These are phyloP conservation scores for Alternaria brassicae DNA, from an alignment of 2,329 filamentous ascomycete species.

Conservation along the genomic window DNA sequence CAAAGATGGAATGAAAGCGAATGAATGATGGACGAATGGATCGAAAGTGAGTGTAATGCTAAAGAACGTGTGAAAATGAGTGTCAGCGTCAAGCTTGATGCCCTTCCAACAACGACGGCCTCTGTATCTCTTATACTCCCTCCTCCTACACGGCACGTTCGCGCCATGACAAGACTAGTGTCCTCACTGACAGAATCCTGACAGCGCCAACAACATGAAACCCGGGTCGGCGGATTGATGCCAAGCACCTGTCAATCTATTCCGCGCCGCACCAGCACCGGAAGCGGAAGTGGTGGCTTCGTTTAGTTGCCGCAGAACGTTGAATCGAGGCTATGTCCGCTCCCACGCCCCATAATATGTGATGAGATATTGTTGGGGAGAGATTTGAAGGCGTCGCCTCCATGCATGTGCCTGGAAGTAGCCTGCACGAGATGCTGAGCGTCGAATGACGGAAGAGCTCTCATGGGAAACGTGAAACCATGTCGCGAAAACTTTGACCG, in stretches of 20 bases:
- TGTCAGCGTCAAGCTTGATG: constrained; percentile 46
- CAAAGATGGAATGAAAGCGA: constrained; percentile 29
- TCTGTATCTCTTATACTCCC: constrained; percentile 34
- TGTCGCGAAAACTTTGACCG: constrained; percentile 18
- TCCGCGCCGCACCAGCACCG: constrained; percentile 27
- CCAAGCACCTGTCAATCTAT: constrained; percentile 40
- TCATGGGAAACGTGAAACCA: constrained; percentile 31
- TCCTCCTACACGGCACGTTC: constrained; percentile 23
- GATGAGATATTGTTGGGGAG: constrained; percentile 23
- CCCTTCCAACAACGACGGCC: constrained; percentile 14
- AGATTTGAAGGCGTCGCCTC: constrained; percentile 29
- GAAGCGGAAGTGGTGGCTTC: constrained; percentile 19
- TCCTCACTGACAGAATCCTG: constrained; percentile 16
- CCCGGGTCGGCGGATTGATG: constrained; percentile 23
- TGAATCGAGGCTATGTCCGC: constrained; percentile 23
- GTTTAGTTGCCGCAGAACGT: constrained; percentile 32
- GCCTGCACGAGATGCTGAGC: constrained; percentile 15
- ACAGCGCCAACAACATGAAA: constrained; percentile 15
- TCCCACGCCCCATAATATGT: constrained; percentile 32
- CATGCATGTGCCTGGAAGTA: constrained; percentile 27
- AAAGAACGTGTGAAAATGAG: constrained; percentile 43
- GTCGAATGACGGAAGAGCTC: constrained; percentile 27
- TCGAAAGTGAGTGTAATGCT: constrained; percentile 36
- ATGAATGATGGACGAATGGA: constrained; percentile 38
- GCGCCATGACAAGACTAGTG: constrained; percentile 24